Base-by-base conservation (phyloP, 169 alveolate genomes). In the Eimeria praecox region DNA sequence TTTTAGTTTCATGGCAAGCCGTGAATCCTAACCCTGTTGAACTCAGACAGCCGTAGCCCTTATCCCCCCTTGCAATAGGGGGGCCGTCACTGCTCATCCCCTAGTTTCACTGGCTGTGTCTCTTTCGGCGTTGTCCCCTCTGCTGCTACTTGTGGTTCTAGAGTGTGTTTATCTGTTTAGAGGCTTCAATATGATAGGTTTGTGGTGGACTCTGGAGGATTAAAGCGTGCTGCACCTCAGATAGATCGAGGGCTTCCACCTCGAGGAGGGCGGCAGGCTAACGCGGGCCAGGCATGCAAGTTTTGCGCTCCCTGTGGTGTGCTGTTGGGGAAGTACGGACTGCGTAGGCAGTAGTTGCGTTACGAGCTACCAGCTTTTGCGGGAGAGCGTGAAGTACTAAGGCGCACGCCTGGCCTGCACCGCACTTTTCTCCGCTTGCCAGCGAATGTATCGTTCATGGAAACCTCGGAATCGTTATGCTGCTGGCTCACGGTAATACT, bases 31-130 rank as follows among this genome's bases (percentile, higher is more conserved):
- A 59, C 44, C 33, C 22, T 71, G 71, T 6, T 40, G 27, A 35
- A 44, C 49, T 46, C 20, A 87, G 83, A 87, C 83, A 87, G 14
- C 64, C 88, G 1, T 10, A 27, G 88, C 88, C 46, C 88, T 42
- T 66, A 52, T 33, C 69, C 12, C 33, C 33, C 40, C 91, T 20
- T 38, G 20, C 93, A 62, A 24, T 35, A 22, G 62, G 64, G 59
- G 78, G 83, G 59, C 46, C 69, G 83, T 66, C 73, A 83, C 91
- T 83, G 52, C 77, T 8, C 56, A 12, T 56, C 91, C 91, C 75
- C 77, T 9, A 14, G 56, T 14, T 83, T n/a, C 44, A 22, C 75
- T 4, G 56, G 91, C 44, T 83, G 91, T 83, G 91, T 83, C 91
- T 49, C 91, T 38, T 38, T 46, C 77, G 42, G 62, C 69, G 69